Evolutionary conservation across 371 early-diverging fungal genomes (phyloP).

Genomic region (Umbelopsis sp.): DNA sequence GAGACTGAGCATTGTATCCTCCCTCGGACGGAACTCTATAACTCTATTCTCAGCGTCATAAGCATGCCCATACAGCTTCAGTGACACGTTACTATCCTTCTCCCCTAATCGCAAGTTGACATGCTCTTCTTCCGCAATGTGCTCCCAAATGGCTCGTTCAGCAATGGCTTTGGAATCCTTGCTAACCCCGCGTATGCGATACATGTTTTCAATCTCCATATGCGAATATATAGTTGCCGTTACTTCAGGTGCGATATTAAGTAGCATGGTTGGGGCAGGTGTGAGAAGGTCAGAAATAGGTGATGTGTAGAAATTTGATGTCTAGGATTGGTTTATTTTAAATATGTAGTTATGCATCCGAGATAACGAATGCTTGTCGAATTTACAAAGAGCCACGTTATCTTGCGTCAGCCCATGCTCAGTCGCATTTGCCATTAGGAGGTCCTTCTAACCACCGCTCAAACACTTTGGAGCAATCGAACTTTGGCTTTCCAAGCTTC

Average conservation of each 20-base stretch:
- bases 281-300: too few relatives aligned
- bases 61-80: constrained; percentile 28
- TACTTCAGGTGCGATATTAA: constrained; percentile 40
- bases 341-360: too few relatives aligned
- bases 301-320: too few relatives aligned
- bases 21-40: constrained; percentile 41
- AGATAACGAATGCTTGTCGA: too few relatives aligned
- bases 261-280: neutral
- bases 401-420: constrained; percentile 25
- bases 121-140: constrained; percentile 19
- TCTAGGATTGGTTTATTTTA: too few relatives aligned
- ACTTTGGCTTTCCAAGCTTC: constrained; percentile 85
- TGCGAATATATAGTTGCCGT: constrained; percentile 38
- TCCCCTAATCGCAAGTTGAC: constrained; percentile 38
- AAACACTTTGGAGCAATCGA: constrained; percentile 94
- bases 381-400: neutral
- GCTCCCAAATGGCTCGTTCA: constrained; percentile 34
- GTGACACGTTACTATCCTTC: constrained; percentile 5
- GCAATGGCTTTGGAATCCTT: constrained; percentile 30
- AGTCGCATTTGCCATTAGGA: constrained; percentile 76
- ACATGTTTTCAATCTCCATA: constrained; percentile 37
- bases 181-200: constrained; percentile 37
- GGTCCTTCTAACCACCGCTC: constrained; percentile 94
- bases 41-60: constrained; percentile 41
- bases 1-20: neutral